phyloP scores from a whole-genome alignment of 352 stramenopile species.

The Phytophthora boehmeriae region DNA sequence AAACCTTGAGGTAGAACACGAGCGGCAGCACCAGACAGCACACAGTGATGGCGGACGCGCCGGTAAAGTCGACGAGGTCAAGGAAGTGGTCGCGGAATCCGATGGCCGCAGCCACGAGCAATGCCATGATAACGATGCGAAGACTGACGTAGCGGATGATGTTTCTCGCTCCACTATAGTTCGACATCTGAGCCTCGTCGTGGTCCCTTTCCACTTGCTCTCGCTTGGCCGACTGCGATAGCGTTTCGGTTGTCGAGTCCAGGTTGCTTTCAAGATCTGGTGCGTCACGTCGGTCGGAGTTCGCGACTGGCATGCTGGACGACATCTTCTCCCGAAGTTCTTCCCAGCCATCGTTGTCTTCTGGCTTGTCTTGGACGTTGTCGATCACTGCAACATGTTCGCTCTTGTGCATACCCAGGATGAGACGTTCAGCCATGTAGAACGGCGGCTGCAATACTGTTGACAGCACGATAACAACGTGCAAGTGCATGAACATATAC shows the following conservation, averaged over 20 bases:
- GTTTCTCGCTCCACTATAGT: constrained; percentile 34
- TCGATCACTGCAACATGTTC: constrained; percentile 1
- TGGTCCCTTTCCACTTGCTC: constrained; percentile 34
- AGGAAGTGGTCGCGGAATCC: constrained; percentile 47
- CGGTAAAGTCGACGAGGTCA: constrained; percentile 55
- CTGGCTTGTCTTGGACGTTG: constrained; percentile 9
- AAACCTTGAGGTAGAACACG: constrained; percentile 55
- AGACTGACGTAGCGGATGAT: constrained; percentile 39
- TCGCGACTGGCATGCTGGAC: constrained; percentile 15
- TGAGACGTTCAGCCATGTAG: constrained; percentile 49
- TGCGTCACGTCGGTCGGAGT: constrained; percentile 6
- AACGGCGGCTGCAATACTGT: constrained; percentile 51
- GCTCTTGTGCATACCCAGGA: constrained; percentile 48
- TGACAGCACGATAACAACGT: constrained; percentile 54
- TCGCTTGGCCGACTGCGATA: constrained; percentile 30
- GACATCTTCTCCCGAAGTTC: constrained; percentile 30
- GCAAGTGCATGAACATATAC: constrained; percentile 46
- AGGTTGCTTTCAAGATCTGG: constrained; percentile 29
- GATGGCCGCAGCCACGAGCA: constrained; percentile 42
- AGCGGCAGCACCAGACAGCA: constrained; percentile 56
- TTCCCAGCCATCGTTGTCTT: constrained; percentile 29
- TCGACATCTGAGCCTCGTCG: constrained; percentile 32
- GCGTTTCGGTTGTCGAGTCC: constrained; percentile 28
- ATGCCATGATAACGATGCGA: constrained; percentile 42
- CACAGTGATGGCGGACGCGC: constrained; percentile 46